phyloP scores from a whole-genome alignment of 805 yeast species.

The Ogataea methylovora region DNA sequence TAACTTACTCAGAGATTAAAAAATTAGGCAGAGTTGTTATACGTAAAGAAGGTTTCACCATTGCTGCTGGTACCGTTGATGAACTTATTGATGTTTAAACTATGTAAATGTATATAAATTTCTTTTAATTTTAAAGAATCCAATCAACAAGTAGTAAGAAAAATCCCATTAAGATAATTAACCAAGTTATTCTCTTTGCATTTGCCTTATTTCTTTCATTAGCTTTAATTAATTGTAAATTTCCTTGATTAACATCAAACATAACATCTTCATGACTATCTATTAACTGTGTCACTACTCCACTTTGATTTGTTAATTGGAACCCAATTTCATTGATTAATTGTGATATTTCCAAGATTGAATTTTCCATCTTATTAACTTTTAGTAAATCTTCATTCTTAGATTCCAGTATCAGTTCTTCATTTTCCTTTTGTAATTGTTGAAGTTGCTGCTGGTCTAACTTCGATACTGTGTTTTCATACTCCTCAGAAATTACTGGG shows the following conservation, averaged over 20 bases:
- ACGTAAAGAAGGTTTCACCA: constrained; percentile 60
- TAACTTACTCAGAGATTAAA: constrained; percentile 38
- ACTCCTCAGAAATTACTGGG: constrained; percentile 25
- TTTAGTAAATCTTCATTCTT: constrained; percentile 56
- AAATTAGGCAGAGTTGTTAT: constrained; percentile 62
- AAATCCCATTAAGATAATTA: constrained; percentile 49
- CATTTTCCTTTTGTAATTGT: constrained; percentile 51
- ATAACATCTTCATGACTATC: constrained; percentile 64
- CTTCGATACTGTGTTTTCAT: constrained; percentile 23
- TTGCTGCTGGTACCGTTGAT: constrained; percentile 40
- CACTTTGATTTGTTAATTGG: constrained; percentile 67
- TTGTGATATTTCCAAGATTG: constrained; percentile 66
- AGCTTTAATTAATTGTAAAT: constrained; percentile 61
- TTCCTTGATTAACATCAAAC: constrained; percentile 62
- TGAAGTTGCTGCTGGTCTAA: constrained; percentile 47
- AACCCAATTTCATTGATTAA: constrained; percentile 68
- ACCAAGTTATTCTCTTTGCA: constrained; percentile 46
- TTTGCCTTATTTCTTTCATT: constrained; percentile 56
- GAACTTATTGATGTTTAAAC: constrained; percentile 4
- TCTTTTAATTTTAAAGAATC: constrained; percentile 26
- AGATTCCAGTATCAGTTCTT: constrained; percentile 39
- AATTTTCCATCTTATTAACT: constrained; percentile 50
- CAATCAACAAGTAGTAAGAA: constrained; percentile 50
- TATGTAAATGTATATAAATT: not conserved
- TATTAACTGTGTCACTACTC: constrained; percentile 53